These are phyloP conservation scores for Cicer yamashitae DNA, from an alignment of 306 rosid species.

Conservation along the genomic window DNA sequence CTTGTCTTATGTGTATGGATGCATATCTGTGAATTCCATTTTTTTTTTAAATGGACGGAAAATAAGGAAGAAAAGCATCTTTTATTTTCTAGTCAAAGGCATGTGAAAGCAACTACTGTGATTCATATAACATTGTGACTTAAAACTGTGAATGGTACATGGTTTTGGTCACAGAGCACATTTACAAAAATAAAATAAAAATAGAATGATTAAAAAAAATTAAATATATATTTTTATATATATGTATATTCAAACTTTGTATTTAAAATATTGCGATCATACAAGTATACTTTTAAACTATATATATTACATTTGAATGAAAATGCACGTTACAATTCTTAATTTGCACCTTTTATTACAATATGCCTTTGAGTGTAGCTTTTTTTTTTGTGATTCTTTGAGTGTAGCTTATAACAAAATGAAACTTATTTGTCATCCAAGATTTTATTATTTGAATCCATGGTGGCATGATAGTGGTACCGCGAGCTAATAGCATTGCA, in stretches of 20 bases:
- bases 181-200: too few species aligned
- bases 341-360: not conserved
- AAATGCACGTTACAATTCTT: not conserved
- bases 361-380: not conserved
- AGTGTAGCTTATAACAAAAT: not conserved
- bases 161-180: too few species aligned
- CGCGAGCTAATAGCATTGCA: conserved; percentile 22
- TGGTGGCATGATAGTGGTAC: not conserved
- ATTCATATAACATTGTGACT: too few species aligned
- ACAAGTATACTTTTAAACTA: too few species aligned
- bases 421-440: not conserved
- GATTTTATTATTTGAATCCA: not conserved
- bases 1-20: not conserved
- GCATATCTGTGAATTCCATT: not conserved
- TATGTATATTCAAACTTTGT: too few species aligned
- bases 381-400: not conserved
- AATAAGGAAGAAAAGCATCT: not conserved
- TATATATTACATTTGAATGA: too few species aligned
- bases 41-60: not conserved
- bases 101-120: conserved; percentile 10
- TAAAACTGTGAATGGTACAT: too few species aligned
- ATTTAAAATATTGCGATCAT: too few species aligned
- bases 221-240: too few species aligned
- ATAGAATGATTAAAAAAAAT: too few species aligned
- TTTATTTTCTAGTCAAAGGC: not conserved